These are phyloP conservation scores for Aspergillus candidus DNA, from an alignment of 2,329 filamentous ascomycete species.

Conservation along the genomic window DNA sequence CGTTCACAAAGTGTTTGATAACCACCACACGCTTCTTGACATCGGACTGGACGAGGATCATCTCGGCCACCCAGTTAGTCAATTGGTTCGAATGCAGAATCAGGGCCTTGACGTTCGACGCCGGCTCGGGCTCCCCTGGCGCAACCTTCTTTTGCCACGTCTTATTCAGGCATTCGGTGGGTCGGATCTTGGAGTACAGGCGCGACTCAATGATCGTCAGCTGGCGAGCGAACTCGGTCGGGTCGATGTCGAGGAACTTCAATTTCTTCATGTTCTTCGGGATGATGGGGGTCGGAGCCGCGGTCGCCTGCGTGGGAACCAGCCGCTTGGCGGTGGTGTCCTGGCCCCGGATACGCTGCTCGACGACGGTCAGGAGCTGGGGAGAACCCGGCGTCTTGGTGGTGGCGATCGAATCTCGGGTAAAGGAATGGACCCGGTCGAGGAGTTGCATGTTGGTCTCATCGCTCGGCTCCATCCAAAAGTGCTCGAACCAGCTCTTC, in stretches of 20 bases:
- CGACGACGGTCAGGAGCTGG: constrained; percentile 77
- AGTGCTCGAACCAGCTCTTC: constrained; percentile 97
- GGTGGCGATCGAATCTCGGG: constrained; percentile 83
- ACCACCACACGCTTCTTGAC: constrained; percentile 94
- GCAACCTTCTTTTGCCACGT: constrained; percentile 96
- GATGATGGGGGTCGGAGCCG: constrained; percentile 80
- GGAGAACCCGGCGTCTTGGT: constrained; percentile 86
- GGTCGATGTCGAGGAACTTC: constrained; percentile 95
- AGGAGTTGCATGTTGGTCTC: constrained; percentile 78
- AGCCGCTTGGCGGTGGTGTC: constrained; percentile 80
- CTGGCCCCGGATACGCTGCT: constrained; percentile 81
- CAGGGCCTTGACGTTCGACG: constrained; percentile 88
- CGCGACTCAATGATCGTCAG: constrained; percentile 94
- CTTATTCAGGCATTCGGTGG: constrained; percentile 94
- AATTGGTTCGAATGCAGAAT: constrained; percentile 98
- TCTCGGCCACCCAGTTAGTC: constrained; percentile 98
- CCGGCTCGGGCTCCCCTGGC: constrained; percentile 66
- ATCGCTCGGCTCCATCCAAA: constrained; percentile 97
- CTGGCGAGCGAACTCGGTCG: constrained; percentile 93
- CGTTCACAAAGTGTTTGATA: constrained; percentile 95
- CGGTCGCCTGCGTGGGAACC: constrained; percentile 76
- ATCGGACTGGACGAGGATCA: constrained; percentile 92
- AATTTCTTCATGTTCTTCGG: constrained; percentile 99
- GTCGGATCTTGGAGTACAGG: constrained; percentile 91
- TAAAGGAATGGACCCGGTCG: constrained; percentile 82